Conservation (phyloP, 2,329 filamentous ascomycete genomes). For the Tolypocladium pustulatum region DNA sequence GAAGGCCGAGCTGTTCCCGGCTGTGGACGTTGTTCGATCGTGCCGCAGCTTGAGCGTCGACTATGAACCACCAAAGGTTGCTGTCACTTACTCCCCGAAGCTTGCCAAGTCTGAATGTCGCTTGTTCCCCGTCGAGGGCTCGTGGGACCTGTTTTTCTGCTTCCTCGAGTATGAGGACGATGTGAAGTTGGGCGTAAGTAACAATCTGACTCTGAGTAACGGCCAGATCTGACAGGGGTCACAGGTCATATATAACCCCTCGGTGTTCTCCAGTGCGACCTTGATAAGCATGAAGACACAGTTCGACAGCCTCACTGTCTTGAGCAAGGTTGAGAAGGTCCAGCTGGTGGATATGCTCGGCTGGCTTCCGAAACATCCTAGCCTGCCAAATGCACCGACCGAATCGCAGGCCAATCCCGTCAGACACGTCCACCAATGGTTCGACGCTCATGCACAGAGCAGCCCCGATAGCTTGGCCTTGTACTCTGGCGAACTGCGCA, state of each 20-base stretch:
- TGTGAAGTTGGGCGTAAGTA: conserved; percentile 2
- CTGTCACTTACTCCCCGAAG: conserved; percentile 4
- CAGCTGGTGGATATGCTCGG: conserved; percentile 2
- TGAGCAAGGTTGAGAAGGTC: not conserved
- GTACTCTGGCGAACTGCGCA: not conserved
- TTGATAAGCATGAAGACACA: conserved; percentile 2
- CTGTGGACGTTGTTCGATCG: conserved; percentile 2
- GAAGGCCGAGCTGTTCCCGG: conserved; percentile 5
- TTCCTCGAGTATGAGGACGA: conserved; percentile 3
- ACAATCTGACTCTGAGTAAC: not conserved
- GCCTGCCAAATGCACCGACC: not conserved
- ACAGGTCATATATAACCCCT: conserved; percentile 5
- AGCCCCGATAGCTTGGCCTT: not conserved
- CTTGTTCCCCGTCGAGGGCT: conserved; percentile 5
- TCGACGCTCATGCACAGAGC: conserved; percentile 3
- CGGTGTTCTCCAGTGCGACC: not conserved
- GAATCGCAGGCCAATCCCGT: not conserved
- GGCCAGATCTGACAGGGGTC: not conserved
- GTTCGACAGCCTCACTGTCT: not conserved
- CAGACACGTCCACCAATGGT: conserved; percentile 4
- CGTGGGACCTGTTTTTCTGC: conserved; percentile 5
- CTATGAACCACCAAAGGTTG: conserved; percentile 3
- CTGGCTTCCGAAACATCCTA: conserved; percentile 2
- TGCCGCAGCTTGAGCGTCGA: conserved; percentile 2
- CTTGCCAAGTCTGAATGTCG: conserved; percentile 3